Base-by-base conservation (phyloP, 2,329 filamentous ascomycete species). In the Bipolaris bicolor region DNA sequence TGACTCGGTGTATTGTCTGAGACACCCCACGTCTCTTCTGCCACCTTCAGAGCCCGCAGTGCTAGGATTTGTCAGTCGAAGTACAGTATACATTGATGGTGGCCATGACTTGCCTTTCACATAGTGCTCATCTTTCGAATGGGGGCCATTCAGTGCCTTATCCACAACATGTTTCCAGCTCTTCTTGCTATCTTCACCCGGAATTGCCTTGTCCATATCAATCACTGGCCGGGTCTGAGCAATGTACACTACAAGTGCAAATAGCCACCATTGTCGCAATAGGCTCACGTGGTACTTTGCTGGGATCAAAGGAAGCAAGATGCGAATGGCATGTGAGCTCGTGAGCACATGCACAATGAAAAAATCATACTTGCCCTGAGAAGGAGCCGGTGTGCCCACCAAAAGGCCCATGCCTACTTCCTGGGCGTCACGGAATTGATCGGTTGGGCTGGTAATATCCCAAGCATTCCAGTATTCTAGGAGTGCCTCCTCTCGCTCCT, bases 391-490 rank as follows among this genome's bases (percentile, higher is more conserved):
- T 7, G 72, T 72, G 3, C 86, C 87, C 5, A 84, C 82, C 4
- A 92, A 81, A 6, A 93, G 75, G 0, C 85, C 83, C 0, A 82
- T 78, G 2, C 85, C 85, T 3, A 83, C 76, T 56, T 81, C 78
- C 62, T 88, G 86, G 1, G 88, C 90, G 55, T 90, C 84, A 56
- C 86, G 84, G 71, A 98, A 96, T 68, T 92, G 89, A 63, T 84
- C 82, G n/a, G 83, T 82, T 0, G 90, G 88, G 58, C 93, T 83
- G 20, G 64, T 57, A 9, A 96, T 82, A 9, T 72, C 70, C 93
- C 92, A 97, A 3, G 90, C 88, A 64, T 96, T 95, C 91, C 92
- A 98, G 79, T 98, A 91, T 65, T 96, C 89, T 44, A 97, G 77
- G 15, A 97, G 80, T 0, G 88, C 82, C 13, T 84, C 81, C 69